These are phyloP conservation scores for Thuidium tamariscinum DNA, from an alignment of 225 moss, liverwort and hornwort genomes.

Conservation along the genomic window DNA sequence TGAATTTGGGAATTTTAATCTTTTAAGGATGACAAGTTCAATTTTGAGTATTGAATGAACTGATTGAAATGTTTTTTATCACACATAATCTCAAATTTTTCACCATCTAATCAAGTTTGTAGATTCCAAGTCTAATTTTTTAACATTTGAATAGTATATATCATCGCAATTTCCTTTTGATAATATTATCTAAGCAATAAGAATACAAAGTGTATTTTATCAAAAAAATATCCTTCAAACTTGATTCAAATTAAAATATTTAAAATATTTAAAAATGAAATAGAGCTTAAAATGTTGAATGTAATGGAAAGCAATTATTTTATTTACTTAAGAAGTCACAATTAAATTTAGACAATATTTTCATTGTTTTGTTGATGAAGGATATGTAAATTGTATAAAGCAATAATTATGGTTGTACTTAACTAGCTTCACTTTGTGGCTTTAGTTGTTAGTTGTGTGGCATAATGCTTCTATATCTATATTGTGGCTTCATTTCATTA, in stretches of 20 bases:
- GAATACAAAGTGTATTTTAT: too few species aligned
- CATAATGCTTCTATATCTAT: background rate
- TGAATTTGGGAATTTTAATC: background rate
- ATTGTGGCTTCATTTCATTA: background rate
- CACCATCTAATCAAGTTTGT: background rate
- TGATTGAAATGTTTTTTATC: rapidly evolving
- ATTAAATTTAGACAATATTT: background rate
- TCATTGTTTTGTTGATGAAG: background rate
- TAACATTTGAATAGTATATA: background rate
- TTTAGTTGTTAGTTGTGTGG: background rate
- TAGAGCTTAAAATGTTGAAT: too few species aligned
- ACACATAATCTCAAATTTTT: background rate
- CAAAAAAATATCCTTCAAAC: too few species aligned
- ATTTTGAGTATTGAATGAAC: background rate
- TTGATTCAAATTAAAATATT: too few species aligned
- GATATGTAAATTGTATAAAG: background rate
- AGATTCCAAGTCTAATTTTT: background rate
- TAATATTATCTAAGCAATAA: too few species aligned
- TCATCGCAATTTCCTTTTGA: too few species aligned
- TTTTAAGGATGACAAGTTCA: background rate
- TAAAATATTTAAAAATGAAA: too few species aligned
- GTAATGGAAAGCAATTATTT: too few species aligned
- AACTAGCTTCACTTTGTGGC: background rate
- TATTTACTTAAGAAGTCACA: too few species aligned
- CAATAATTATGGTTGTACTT: background rate